phyloP scores from a whole-genome alignment of 495 filamentous ascomycete genomes.

The Aspergillus nidulans region DNA sequence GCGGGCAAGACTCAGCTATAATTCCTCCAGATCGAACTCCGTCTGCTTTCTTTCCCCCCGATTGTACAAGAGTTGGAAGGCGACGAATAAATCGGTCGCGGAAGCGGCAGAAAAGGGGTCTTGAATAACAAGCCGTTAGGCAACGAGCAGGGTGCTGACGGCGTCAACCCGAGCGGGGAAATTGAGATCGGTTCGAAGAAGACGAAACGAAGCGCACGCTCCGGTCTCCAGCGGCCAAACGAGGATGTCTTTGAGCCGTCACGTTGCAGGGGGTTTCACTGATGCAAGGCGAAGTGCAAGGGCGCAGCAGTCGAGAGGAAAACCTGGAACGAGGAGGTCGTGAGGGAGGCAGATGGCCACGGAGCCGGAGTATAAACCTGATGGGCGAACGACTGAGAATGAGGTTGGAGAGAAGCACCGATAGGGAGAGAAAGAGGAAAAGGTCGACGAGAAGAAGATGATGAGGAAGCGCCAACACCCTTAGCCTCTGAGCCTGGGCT shows the following conservation, averaged over 20 bases:
- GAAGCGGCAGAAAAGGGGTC: constrained; percentile 18
- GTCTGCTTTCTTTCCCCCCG: neutral
- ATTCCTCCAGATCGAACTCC: constrained; percentile 15
- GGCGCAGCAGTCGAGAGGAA: constrained; percentile 15
- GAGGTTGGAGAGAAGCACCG: constrained; percentile 15
- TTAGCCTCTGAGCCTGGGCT: neutral
- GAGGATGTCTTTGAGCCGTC: constrained; percentile 23
- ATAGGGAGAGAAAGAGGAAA: constrained; percentile 11
- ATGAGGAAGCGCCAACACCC: constrained; percentile 14
- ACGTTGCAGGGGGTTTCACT: constrained; percentile 25
- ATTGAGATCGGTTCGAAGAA: constrained; percentile 5
- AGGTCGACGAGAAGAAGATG: constrained; percentile 10
- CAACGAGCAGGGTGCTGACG: constrained; percentile 17
- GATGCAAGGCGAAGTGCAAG: constrained; percentile 32
- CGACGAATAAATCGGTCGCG: constrained; percentile 5
- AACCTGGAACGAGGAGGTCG: constrained; percentile 21
- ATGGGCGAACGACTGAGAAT: constrained; percentile 14
- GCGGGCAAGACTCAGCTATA: constrained; percentile 17
- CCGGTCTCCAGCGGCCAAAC: constrained; percentile 29
- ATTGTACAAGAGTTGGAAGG: neutral
- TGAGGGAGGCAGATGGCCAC: constrained; percentile 22
- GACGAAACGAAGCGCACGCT: constrained; percentile 15
- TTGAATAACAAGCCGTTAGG: constrained; percentile 16
- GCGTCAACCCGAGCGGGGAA: constrained; percentile 11
- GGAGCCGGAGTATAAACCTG: constrained; percentile 20